Evolutionary conservation across 305 asterid species (phyloP), one percentile per base, ranked within the genome.

Genomic region (Solanum chacoense): DNA sequence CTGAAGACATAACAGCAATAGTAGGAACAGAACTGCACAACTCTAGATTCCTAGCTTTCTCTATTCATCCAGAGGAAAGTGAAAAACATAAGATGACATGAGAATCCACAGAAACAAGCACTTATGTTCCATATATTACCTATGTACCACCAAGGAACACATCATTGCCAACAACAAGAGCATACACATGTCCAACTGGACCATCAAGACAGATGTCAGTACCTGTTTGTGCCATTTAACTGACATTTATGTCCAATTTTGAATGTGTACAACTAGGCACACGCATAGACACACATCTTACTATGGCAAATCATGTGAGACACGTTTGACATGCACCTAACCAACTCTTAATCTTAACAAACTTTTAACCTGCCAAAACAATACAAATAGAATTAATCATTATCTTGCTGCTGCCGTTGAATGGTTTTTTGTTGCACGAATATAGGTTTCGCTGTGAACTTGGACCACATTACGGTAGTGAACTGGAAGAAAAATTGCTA

Each of bases 171-270:
- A 95, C 96, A 84, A 95, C 98, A 84, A 94, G 95, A 83, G 98
- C 91, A 92, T 95, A 94, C 45, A 97, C 99, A 93, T 93, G 98
- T 88, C 99, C 99, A 87, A 94, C 94, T 65, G 99, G 99, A 86
- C 99, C 99, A 89, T 87, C 92, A 91, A 97, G 92, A 91, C 93
- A 94, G 87, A 94, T 96, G 87, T 97, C 99, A 38, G 94, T 91
- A 88, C 93, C 89, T 40, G 98, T 95, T 92, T 96, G 98, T 59
- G 26, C 26, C 26, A 59, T 59, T 20, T 59, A 20, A 22, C 12
- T 20, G 12, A 22, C 26, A 59, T 59, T 20, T 59, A 59, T 59
- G 11, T 59, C 12, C 28, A 59, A 22, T 20, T 59, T 59, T 59
- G 71, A 0, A 8, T 22, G 26, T 22, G 6, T 20, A 59, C 71